Percentiles rank a stretch among this genome's conserved stretches.
Evolutionary conservation across 2,329 filamentous ascomycete genomes (phyloP).

Genomic region (Sphaerulina vaccinii): DNA sequence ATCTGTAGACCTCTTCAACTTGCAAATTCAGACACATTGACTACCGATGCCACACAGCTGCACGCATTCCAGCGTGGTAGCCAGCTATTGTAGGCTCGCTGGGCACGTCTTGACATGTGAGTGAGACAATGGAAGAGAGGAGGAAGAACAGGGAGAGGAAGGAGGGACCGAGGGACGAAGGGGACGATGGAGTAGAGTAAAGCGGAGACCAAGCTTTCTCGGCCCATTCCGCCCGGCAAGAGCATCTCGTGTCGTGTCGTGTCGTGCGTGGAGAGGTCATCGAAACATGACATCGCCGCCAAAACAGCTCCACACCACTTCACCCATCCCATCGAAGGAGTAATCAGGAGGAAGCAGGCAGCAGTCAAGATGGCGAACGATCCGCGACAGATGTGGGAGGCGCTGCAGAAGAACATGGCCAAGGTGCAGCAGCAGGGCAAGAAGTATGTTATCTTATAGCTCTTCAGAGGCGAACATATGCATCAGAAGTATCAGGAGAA

Average conservation of each 20-base stretch:
- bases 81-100: no score
- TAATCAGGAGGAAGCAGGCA: not conserved
- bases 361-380: slow-evolving; percentile 44
- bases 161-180: no score
- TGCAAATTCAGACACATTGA: no score
- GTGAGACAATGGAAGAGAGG: no score
- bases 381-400: slow-evolving; percentile 65
- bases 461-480: not conserved
- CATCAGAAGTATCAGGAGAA: not conserved
- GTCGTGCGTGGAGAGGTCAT: not conserved
- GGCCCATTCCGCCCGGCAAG: not conserved
- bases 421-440: slow-evolving; percentile 49
- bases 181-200: not conserved
- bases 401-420: slow-evolving; percentile 61
- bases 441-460: slow-evolving; percentile 36
- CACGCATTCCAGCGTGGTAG: no score
- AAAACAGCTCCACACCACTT: not conserved
- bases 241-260: not conserved
- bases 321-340: not conserved
- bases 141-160: no score
- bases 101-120: no score
- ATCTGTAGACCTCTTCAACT: no score
- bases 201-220: not conserved
- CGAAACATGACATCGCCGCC: not conserved
- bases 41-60: no score